Evolutionary conservation across 2,329 filamentous ascomycete genomes (phyloP), one percentile per base, ranked within the genome.

Genomic region (Alternaria postmessia): DNA sequence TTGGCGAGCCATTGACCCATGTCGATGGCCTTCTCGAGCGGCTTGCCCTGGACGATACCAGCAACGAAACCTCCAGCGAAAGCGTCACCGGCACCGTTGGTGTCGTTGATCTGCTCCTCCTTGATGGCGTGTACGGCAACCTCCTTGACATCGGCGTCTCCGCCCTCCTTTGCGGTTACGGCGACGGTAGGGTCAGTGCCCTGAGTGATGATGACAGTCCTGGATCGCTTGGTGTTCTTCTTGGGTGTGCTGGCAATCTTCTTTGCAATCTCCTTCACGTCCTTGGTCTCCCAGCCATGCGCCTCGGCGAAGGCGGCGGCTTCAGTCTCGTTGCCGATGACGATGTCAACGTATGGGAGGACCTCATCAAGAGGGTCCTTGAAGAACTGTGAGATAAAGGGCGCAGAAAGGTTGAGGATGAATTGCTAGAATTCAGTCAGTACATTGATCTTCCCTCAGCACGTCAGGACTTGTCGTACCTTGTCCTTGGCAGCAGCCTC

Each of bases 351-450:
- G 88, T 97, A 97, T 30, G 91, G 91, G 54, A 93, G 85, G 55
- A 91, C 90, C 73, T 89, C 89, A 81, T 97, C 93, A 48, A 99
- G 88, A 67, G 89, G 91, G 51, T 97, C 94, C 86, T 97, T 97
- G 90, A 98, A 99, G 87, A 97, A 97, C 78, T 96, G 91, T 39
- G 91, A 85, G 75, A 99, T 97, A 85, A 99, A 99, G 61, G 95
- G 95, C 7, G 95, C 95, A 52, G 93, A 95, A 63, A 99, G 88
- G 70, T 93, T 96, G 71, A 99, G 89, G 72, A 94, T 88, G 80
- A 98, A 96, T 64, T 86, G 78, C 86, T 87, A 62, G 30, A 18
- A 1, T 7, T 7, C 34, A 14, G 39, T 71, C 22, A 71, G 59
- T 42, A 43, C 5, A 14, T 2, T n/a, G 8, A 2, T 20, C 18